A percentile compares a stretch with the other conserved stretches of the same genome.
Evolutionary conservation across 257 asterid species (phyloP).

Genomic region (Jasminum sambac): DNA sequence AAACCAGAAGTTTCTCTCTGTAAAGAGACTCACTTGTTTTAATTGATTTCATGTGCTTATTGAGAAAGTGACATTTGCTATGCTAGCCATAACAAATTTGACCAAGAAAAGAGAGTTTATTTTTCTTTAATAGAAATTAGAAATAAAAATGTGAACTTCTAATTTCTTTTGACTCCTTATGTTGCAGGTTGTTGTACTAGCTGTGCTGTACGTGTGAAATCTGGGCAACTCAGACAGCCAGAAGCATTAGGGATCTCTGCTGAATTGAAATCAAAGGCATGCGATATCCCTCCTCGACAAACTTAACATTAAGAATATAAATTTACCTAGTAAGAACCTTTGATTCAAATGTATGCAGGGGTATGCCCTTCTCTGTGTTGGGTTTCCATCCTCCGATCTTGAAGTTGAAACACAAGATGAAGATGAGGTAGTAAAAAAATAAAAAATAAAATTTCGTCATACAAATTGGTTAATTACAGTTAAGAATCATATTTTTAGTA

Average conservation of each 20-base stretch:
- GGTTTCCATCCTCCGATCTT: conserved; percentile 90
- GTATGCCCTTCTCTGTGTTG: conserved; percentile 98
- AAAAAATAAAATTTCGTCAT: neutral
- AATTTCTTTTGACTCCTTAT: conserved; percentile 15
- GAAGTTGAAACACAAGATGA: conserved; percentile 98
- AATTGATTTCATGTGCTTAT: neutral
- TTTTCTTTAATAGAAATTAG: neutral
- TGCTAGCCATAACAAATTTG: neutral
- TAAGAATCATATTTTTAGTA: neutral
- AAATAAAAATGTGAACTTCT: neutral
- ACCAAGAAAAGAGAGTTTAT: neutral
- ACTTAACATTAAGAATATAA: neutral
- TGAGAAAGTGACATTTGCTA: no score
- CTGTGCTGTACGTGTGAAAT: conserved; percentile 92
- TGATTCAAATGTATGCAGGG: conserved; percentile 50
- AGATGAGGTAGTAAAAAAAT: conserved; percentile 70
- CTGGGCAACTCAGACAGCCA: conserved; percentile 90
- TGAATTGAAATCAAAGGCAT: conserved; percentile 73
- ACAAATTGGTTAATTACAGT: neutral
- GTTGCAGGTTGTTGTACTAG: conserved; percentile 91
- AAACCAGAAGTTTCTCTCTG: neutral
- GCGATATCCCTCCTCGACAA: neutral
- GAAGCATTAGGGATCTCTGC: conserved; percentile 95
- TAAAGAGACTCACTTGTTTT: neutral
- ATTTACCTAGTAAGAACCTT: neutral